These are phyloP conservation scores for Poa pratensis DNA, from an alignment of 176 grass and related monocot genomes.

Conservation along the genomic window DNA sequence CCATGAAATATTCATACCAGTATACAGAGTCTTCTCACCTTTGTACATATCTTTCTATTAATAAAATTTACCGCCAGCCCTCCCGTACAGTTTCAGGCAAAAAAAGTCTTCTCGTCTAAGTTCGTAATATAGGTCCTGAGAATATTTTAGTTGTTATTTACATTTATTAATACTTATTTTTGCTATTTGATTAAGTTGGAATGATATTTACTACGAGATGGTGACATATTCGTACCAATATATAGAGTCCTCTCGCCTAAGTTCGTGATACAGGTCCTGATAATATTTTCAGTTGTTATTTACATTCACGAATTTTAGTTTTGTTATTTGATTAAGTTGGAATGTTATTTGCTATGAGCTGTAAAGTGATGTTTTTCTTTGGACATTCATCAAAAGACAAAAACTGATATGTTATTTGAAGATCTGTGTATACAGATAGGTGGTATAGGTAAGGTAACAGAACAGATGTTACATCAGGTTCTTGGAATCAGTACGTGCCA, in stretches of 20 bases:
- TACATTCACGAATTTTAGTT: constrained; percentile 31
- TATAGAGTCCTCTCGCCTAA: background rate
- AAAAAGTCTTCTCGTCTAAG: background rate
- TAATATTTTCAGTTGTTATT: background rate
- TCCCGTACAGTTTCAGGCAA: background rate
- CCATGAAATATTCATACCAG: constrained; percentile 15
- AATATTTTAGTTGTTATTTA: constrained; percentile 12
- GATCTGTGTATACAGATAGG: constrained; percentile 81
- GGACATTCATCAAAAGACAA: constrained; percentile 30
- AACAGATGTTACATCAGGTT: constrained; percentile 77
- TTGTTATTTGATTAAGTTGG: constrained; percentile 16
- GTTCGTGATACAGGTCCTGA: background rate
- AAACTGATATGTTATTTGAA: constrained; percentile 55
- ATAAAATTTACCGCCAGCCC: background rate
- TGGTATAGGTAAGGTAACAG: constrained; percentile 98
- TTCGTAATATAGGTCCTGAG: background rate
- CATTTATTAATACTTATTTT: constrained; percentile 20
- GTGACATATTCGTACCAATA: no score
- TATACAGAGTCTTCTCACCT: background rate
- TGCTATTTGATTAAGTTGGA: constrained; percentile 6
- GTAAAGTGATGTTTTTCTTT: constrained; percentile 1
- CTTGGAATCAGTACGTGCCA: constrained; percentile 89
- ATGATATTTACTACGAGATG: background rate
- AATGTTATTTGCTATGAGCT: constrained; percentile 17
- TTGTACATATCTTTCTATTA: background rate